Percentiles rank a stretch among this genome's conserved stretches.
Evolutionary conservation across 257 asterid genomes (phyloP).

Genomic region (Salvia miltiorrhiza): DNA sequence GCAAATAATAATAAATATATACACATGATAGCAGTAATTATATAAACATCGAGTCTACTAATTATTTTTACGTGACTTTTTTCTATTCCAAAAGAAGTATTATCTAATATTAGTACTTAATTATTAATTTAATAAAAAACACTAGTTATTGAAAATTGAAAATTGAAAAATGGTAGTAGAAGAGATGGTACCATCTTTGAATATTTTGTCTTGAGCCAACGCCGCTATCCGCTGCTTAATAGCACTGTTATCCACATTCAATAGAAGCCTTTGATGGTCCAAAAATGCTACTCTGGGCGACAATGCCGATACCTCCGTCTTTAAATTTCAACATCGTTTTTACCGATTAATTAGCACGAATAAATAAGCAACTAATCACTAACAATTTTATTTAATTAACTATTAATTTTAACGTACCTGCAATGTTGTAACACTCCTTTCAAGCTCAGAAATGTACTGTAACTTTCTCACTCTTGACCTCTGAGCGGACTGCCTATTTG

Average conservation of each 20-base stretch:
- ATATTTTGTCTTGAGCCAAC: slow-evolving; percentile 87
- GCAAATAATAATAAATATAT: no score
- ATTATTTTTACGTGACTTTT: no score
- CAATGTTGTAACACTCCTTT: slow-evolving; percentile 77
- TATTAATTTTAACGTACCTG: slow-evolving; percentile 40
- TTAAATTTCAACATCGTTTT: not conserved
- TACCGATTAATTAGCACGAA: not conserved
- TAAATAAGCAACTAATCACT: not conserved
- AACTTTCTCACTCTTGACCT: slow-evolving; percentile 90
- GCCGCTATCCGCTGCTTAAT: slow-evolving; percentile 95
- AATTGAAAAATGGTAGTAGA: not conserved
- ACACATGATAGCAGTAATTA: no score
- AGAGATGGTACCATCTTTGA: slow-evolving; percentile 62
- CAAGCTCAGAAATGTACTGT: slow-evolving; percentile 91
- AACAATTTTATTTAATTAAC: not conserved
- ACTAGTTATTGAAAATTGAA: no score
- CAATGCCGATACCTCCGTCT: slow-evolving; percentile 90
- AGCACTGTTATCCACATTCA: slow-evolving; percentile 81
- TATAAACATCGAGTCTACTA: no score
- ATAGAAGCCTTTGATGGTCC: slow-evolving; percentile 84
- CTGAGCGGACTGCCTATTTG: slow-evolving; percentile 95
- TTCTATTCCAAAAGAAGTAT: no score
- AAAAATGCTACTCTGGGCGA: slow-evolving; percentile 89
- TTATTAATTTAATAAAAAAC: no score
- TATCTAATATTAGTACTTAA: no score